Conservation (phyloP, 345 rosid genomes). For the Camelina hispida region DNA sequence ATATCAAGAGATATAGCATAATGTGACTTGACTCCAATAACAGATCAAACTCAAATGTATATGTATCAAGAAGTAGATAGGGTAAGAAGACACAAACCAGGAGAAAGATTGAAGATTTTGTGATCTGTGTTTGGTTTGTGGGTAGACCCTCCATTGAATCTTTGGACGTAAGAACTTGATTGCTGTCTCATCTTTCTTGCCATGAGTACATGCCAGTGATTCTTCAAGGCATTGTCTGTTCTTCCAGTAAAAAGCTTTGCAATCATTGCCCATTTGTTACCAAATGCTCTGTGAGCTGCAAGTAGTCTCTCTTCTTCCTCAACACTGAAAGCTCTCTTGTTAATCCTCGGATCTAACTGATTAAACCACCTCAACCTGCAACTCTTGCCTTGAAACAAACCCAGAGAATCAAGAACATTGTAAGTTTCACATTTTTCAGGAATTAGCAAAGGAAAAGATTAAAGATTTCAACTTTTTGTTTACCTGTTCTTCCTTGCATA, state of each 20-base stretch:
- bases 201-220: conserved; percentile 78
- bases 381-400: conserved; percentile 64
- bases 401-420: conserved; percentile 15
- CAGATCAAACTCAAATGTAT: conserved; percentile 8
- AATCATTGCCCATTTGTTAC: conserved; percentile 74
- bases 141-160: conserved; percentile 35
- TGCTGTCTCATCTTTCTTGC: conserved; percentile 62
- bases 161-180: conserved; percentile 47
- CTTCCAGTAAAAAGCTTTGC: conserved; percentile 67
- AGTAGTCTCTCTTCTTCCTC: conserved; percentile 77
- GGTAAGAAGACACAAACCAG: conserved; percentile 35
- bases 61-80: conserved; percentile 17
- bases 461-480: conserved; percentile 20
- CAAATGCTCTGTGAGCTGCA: conserved; percentile 64
- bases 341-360: conserved; percentile 87
- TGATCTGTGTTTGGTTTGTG: conserved; percentile 35
- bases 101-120: conserved; percentile 32
- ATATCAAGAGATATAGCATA: background rate
- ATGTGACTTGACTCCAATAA: background rate
- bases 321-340: conserved; percentile 68
- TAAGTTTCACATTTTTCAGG: background rate
- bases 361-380: conserved; percentile 97
- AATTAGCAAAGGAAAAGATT: conserved; percentile 11
- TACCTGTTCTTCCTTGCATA: conserved; percentile 93
- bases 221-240: conserved; percentile 70